Base-by-base conservation (phyloP, 768 basidiomycete genomes). In the Stropharia rugosoannulata region DNA sequence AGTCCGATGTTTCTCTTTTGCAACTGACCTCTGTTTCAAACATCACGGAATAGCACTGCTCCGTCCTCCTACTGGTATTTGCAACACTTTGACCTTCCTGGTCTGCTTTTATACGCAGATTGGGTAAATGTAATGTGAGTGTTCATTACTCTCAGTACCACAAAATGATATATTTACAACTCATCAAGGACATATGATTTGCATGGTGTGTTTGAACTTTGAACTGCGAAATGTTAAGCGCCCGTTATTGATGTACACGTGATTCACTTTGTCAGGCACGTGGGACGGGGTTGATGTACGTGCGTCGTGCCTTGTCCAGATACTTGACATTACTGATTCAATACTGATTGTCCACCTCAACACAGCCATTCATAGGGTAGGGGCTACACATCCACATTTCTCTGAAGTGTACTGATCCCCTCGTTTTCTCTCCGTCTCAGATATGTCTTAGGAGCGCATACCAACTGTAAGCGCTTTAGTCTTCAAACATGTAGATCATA, bases 61-160 rank as follows among this genome's bases (percentile, higher is more conserved):
- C 68, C 68, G 0, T 64, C 68, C 1, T 61, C 59, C 2, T 68
- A 52, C 48, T 70, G 69, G 69, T 70, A 70, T 55, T 54, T 70
- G 5, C 69, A 70, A 50, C 59, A 70, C 38, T 70, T 68, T 19
- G 69, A 70, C 48, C 58, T 69, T 38, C 60, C 59, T 4, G 60
- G 46, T 2, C 38, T 69, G 27, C 16, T 63, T 13, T 44, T 64
- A 25, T 49, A 37, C 2, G 60, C 61, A n/a, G 67, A 68, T 32
- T 68, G 67, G 67, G 44, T 58, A 27, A 52, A 59, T 35, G 41
- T 48, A 38, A 59, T 43, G 41, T 51, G 18, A 7, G 51, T 40
- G 25, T 22, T n/a, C 15, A 38, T 15, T 38, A 19, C 5, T 15
- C n/a, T 29, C 2, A 3, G 35, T 19, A 22, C 6, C 27, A 12